Evolutionary conservation across 2,329 filamentous ascomycete species (phyloP).

Genomic region (Xylariaceae sp.): DNA sequence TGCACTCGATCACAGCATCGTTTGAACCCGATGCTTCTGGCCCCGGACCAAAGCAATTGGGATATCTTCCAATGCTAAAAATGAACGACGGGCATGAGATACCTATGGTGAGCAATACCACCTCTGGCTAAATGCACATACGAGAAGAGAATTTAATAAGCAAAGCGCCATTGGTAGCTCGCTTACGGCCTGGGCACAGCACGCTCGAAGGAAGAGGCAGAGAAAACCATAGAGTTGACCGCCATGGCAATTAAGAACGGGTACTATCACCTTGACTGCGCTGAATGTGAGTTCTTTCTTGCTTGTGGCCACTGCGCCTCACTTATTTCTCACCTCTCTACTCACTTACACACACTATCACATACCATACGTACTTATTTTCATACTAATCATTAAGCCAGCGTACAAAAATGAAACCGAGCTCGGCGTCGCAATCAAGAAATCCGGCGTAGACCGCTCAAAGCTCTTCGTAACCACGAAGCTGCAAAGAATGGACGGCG

Average conservation of each 20-base stretch:
- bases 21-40: constrained; percentile 49
- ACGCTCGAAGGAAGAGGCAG: constrained; percentile 65
- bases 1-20: constrained; percentile 51
- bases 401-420: constrained; percentile 71
- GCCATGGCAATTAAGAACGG: constrained; percentile 71
- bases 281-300: constrained; percentile 59
- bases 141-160: constrained; percentile 1
- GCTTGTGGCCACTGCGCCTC: not conserved
- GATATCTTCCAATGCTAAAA: constrained; percentile 63
- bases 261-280: constrained; percentile 76
- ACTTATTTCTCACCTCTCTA: not conserved
- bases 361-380: not conserved
- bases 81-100: constrained; percentile 77
- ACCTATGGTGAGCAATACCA: constrained; percentile 61
- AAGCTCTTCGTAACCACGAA: constrained; percentile 74
- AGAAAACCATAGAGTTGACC: constrained; percentile 54
- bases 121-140: not conserved
- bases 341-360: not conserved
- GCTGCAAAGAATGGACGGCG: constrained; percentile 48
- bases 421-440: constrained; percentile 73
- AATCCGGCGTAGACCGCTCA: constrained; percentile 66
- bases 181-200: constrained; percentile 77
- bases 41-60: constrained; percentile 48
- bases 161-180: constrained; percentile 52
- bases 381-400: constrained; percentile 36